Evolutionary conservation across 306 rosid genomes (phyloP).

Genomic region (Lablab purpureus): DNA sequence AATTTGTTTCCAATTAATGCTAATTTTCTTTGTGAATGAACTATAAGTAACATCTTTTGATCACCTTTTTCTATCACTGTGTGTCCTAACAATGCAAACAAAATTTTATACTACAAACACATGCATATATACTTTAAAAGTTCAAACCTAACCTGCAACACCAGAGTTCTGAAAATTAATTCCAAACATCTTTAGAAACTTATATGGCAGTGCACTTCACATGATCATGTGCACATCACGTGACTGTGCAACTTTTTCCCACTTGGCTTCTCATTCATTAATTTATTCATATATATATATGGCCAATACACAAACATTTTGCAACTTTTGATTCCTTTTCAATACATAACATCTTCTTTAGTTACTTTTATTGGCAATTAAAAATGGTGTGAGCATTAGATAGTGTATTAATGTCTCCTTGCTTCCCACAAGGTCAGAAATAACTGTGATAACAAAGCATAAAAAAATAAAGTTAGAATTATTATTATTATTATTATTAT

Average conservation of each 20-base stretch:
- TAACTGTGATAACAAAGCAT: not conserved
- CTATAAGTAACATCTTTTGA: no score
- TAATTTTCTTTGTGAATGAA: no score
- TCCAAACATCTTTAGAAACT: not conserved
- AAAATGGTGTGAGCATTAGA: slow-evolving; percentile 1
- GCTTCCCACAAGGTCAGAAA: slow-evolving; percentile 31
- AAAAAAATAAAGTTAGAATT: not conserved
- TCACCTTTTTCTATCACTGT: no score
- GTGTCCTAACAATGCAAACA: no score
- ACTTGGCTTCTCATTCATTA: not conserved
- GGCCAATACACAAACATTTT: not conserved
- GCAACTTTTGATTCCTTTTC: slow-evolving; percentile 23
- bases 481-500: no score
- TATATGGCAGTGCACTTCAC: not conserved
- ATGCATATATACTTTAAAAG: no score
- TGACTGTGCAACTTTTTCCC: slow-evolving; percentile 31
- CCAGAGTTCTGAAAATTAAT: not conserved
- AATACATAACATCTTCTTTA: slow-evolving; percentile 14
- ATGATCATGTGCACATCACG: slow-evolving; percentile 44
- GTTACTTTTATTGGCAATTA: slow-evolving; percentile 36
- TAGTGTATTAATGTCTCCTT: slow-evolving; percentile 49
- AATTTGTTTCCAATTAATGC: no score
- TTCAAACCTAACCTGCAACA: no score
- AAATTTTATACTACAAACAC: no score
- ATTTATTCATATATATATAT: no score